A percentile compares a stretch with the other conserved stretches of the same genome.
Evolutionary conservation across 1,139 yeast species (phyloP).

Genomic region (Taphrina pruni): DNA sequence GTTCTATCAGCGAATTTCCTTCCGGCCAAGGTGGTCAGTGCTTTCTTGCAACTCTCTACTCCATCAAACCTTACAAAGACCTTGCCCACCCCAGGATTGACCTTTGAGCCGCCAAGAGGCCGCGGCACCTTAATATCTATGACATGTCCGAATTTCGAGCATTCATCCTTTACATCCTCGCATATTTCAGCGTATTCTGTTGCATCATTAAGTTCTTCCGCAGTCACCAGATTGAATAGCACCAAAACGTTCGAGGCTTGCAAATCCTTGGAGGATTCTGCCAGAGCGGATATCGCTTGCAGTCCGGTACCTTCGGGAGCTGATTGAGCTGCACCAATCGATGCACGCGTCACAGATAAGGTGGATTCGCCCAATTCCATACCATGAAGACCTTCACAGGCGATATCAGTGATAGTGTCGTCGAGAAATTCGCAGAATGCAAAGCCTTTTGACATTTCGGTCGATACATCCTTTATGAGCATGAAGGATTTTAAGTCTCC

Average conservation of each 20-base stretch:
- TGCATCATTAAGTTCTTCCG: conserved; percentile 66
- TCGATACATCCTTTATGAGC: conserved; percentile 52
- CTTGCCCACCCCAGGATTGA: conserved; percentile 70
- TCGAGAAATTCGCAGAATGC: conserved; percentile 56
- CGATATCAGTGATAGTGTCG: conserved; percentile 49
- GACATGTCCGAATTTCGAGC: conserved; percentile 62
- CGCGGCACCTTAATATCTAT: conserved; percentile 67
- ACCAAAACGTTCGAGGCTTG: conserved; percentile 62
- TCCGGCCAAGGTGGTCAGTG: conserved; percentile 71
- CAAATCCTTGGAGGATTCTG: conserved; percentile 44
- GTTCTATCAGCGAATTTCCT: conserved; percentile 71
- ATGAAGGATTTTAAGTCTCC: conserved; percentile 53
- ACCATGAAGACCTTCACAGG: conserved; percentile 50
- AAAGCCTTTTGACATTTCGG: conserved; percentile 55
- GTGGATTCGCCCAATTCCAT: conserved; percentile 51
- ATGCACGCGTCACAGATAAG: conserved; percentile 52
- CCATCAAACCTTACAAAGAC: conserved; percentile 69
- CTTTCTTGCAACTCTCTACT: conserved; percentile 61
- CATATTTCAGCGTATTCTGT: conserved; percentile 59
- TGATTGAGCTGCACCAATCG: conserved; percentile 51
- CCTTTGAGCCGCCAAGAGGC: conserved; percentile 56
- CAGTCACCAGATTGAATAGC: conserved; percentile 68
- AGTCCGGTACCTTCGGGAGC: conserved; percentile 45
- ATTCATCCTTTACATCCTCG: conserved; percentile 62
- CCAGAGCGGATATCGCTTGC: conserved; percentile 48